Conservation (phyloP, 306 rosid genomes). For the Canavalia gladiata region DNA sequence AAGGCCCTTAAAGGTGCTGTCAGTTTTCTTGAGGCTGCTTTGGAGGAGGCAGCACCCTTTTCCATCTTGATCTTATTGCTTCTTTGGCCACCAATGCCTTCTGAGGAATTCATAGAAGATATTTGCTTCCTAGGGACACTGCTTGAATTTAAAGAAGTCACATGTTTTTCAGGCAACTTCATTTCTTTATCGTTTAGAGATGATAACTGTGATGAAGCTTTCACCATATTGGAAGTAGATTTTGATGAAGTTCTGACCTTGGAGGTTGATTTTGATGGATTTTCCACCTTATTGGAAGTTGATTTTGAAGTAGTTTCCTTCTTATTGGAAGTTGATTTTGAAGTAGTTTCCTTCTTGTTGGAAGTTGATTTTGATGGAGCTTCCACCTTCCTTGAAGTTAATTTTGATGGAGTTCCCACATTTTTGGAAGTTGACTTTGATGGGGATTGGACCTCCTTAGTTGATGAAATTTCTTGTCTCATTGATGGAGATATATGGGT, state of each 20-base stretch:
- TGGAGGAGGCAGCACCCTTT: conserved; percentile 50
- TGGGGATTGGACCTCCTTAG: conserved; percentile 49
- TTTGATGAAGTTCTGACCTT: conserved; percentile 36
- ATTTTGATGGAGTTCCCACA: conserved; percentile 28
- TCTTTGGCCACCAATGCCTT: conserved; percentile 49
- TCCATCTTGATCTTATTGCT: conserved; percentile 53
- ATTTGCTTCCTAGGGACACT: conserved; percentile 45
- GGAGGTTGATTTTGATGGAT: conserved; percentile 29
- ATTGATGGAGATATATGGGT: conserved; percentile 32
- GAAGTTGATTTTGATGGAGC: conserved; percentile 28
- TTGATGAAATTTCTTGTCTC: conserved; percentile 54
- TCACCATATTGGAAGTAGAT: conserved; percentile 41
- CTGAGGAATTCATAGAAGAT: conserved; percentile 51
- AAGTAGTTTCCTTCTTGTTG: neutral
- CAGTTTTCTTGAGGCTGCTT: conserved; percentile 59
- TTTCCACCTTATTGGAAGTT: neutral
- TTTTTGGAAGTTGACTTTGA: conserved; percentile 22
- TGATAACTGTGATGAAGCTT: conserved; percentile 46
- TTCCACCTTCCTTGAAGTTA: conserved; percentile 10
- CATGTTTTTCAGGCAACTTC: conserved; percentile 53
- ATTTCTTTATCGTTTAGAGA: conserved; percentile 48
- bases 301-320: conserved; percentile 18
- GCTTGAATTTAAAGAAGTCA: conserved; percentile 52
- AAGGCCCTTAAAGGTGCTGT: conserved; percentile 46
- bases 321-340: conserved; percentile 5